These are phyloP conservation scores for Alternaria metachromatica DNA, from an alignment of 2,329 filamentous ascomycete species.

Conservation along the genomic window DNA sequence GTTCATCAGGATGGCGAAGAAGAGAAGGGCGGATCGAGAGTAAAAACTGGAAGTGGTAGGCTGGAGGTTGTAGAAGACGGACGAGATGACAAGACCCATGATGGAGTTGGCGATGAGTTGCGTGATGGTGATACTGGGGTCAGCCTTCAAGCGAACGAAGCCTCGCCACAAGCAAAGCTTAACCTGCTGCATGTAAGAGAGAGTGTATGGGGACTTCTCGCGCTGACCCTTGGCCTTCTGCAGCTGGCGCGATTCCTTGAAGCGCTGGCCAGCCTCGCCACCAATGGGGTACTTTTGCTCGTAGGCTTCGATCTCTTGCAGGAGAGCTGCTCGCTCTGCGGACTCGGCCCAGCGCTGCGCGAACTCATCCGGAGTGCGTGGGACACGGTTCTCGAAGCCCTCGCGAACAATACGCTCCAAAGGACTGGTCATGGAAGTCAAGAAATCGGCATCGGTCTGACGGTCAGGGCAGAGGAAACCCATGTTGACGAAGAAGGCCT, in stretches of 20 bases:
- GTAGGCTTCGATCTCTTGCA: slow-evolving; percentile 56
- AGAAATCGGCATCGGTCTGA: slow-evolving; percentile 77
- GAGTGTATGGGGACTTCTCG: slow-evolving; percentile 78
- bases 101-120: slow-evolving; percentile 73
- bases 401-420: slow-evolving; percentile 54
- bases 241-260: slow-evolving; percentile 54
- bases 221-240: slow-evolving; percentile 61
- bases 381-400: slow-evolving; percentile 55
- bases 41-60: slow-evolving; percentile 75
- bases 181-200: slow-evolving; percentile 79
- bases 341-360: slow-evolving; percentile 62
- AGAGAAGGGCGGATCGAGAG: slow-evolving; percentile 78
- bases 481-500: slow-evolving; percentile 71
- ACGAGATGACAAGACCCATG: slow-evolving; percentile 79
- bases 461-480: slow-evolving; percentile 75
- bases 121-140: slow-evolving; percentile 75
- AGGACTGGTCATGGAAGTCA: slow-evolving; percentile 72
- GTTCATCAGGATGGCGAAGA: slow-evolving; percentile 88
- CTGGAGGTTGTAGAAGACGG: slow-evolving; percentile 80
- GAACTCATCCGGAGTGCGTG: slow-evolving; percentile 59
- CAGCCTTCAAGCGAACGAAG: slow-evolving; percentile 76
- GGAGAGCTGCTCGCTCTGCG: slow-evolving; percentile 53
- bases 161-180: slow-evolving; percentile 81
- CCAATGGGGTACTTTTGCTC: slow-evolving; percentile 54
- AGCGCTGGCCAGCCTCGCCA: slow-evolving; percentile 54